Conservation (phyloP, 352 stramenopile species). For the Globisporangium sylvaticum region DNA sequence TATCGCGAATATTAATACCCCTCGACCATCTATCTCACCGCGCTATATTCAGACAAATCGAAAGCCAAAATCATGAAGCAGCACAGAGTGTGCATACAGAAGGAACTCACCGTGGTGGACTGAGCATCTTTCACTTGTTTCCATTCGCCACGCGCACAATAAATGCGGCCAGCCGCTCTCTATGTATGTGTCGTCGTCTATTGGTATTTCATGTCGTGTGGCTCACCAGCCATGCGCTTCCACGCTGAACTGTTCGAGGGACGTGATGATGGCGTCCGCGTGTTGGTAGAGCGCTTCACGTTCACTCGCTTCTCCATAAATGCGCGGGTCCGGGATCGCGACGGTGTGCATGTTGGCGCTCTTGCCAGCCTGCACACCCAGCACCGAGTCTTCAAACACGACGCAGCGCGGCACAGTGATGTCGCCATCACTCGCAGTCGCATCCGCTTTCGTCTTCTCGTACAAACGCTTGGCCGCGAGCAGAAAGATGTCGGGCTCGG, state of each 20-base stretch:
- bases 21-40: too few relatives aligned
- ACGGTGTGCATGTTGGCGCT: conserved; percentile 66
- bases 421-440: conserved; percentile 3
- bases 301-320: conserved; percentile 46
- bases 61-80: too few relatives aligned
- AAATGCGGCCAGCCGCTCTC: too few relatives aligned
- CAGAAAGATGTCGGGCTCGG: conserved; percentile 79
- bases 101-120: too few relatives aligned
- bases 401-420: conserved; percentile 47
- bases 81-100: too few relatives aligned
- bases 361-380: conserved; percentile 60
- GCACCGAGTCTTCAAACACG: conserved; percentile 77
- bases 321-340: conserved; percentile 63
- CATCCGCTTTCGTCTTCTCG: conserved; percentile 20
- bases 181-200: neutral
- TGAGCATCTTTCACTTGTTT: too few relatives aligned
- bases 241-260: conserved; percentile 53
- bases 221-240: conserved; percentile 47
- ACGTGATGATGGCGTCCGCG: conserved; percentile 61
- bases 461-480: conserved; percentile 55
- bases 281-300: conserved; percentile 44
- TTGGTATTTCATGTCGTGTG: neutral
- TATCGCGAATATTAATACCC: too few relatives aligned
- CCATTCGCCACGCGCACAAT: too few relatives aligned
- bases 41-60: too few relatives aligned